phyloP scores from a whole-genome alignment of 805 yeast genomes.

The Kodamaea restingae region DNA sequence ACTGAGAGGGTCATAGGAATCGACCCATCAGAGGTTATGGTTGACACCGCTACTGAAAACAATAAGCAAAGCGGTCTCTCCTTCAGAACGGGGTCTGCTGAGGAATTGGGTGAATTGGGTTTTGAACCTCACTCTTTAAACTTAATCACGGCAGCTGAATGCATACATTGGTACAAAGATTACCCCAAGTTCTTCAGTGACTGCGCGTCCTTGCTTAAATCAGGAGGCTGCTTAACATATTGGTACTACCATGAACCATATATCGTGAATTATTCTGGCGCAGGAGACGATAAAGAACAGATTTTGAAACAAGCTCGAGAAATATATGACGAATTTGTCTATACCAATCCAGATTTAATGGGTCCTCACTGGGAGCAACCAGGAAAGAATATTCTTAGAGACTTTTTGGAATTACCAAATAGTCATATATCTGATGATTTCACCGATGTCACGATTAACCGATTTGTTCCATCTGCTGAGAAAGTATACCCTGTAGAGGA shows the following conservation, averaged over 20 bases:
- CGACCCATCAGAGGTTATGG: constrained; percentile 47
- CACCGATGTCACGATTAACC: constrained; percentile 21
- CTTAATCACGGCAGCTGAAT: constrained; percentile 40
- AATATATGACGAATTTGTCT: constrained; percentile 36
- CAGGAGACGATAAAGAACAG: constrained; percentile 12
- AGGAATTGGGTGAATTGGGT: constrained; percentile 4
- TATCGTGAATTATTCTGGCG: constrained; percentile 25
- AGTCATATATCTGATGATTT: constrained; percentile 38
- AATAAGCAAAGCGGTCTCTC: constrained; percentile 20
- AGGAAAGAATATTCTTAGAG: constrained; percentile 57
- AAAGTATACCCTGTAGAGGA: constrained; percentile 1
- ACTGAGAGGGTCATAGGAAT: constrained; percentile 40
- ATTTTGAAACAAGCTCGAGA: constrained; percentile 20
- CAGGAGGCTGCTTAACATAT: constrained; percentile 41
- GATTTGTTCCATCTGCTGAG: constrained; percentile 1
- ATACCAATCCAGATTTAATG: constrained; percentile 40
- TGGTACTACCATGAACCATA: constrained; percentile 42
- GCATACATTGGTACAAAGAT: constrained; percentile 40
- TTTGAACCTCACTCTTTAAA: constrained; percentile 21
- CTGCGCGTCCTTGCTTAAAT: constrained; percentile 32
- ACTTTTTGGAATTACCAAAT: constrained; percentile 39
- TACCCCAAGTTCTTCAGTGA: constrained; percentile 29
- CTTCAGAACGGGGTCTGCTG: constrained; percentile 26
- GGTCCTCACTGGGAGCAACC: constrained; percentile 87
- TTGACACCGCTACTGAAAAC: constrained; percentile 37